Evolutionary conservation across 2,329 filamentous ascomycete species (phyloP).

Genomic region (Epichloe elymi): DNA sequence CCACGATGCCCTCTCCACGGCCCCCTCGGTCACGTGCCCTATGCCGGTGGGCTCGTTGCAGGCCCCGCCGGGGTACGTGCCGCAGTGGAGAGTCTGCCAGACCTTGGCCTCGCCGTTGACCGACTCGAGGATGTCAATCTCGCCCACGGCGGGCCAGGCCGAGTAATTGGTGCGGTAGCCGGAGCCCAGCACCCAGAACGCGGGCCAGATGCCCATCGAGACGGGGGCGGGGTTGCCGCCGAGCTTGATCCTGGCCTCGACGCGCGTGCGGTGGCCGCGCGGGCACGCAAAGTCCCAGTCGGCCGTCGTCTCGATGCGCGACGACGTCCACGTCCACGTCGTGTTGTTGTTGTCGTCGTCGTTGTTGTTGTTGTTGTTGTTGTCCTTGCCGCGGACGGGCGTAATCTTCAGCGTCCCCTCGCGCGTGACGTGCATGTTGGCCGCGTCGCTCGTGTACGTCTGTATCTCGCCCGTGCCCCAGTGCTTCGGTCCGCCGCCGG

Average conservation of each 20-base stretch:
- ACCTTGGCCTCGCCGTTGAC: slow-evolving; percentile 24
- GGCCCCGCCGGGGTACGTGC: slow-evolving; percentile 22
- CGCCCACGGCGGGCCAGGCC: slow-evolving; percentile 29
- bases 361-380: slow-evolving; percentile 5
- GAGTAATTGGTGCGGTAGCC: slow-evolving; percentile 23
- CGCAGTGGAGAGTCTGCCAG: slow-evolving; percentile 30
- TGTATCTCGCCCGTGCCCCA: slow-evolving; percentile 38
- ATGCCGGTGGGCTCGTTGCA: slow-evolving; percentile 29
- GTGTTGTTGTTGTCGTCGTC: background rate
- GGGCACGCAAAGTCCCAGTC: slow-evolving; percentile 22
- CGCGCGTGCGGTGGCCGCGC: slow-evolving; percentile 20
- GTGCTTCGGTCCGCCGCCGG: slow-evolving; percentile 25
- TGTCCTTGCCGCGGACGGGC: slow-evolving; percentile 13
- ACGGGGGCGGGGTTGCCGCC: slow-evolving; percentile 12
- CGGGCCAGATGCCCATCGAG: slow-evolving; percentile 31
- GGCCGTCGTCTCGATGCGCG: slow-evolving; percentile 26
- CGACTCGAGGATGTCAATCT: slow-evolving; percentile 32
- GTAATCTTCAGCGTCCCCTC: slow-evolving; percentile 25
- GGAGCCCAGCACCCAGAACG: slow-evolving; percentile 32
- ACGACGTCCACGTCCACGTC: slow-evolving; percentile 26
- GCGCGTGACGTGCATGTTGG: slow-evolving; percentile 28
- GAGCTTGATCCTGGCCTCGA: slow-evolving; percentile 26
- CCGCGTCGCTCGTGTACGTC: slow-evolving; percentile 26
- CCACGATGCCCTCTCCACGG: slow-evolving; percentile 18
- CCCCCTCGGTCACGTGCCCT: slow-evolving; percentile 7